A percentile compares a stretch with the other conserved stretches of the same genome.
Evolutionary conservation across 768 basidiomycete species (phyloP).

Genomic region (Astraeus odoratus): DNA sequence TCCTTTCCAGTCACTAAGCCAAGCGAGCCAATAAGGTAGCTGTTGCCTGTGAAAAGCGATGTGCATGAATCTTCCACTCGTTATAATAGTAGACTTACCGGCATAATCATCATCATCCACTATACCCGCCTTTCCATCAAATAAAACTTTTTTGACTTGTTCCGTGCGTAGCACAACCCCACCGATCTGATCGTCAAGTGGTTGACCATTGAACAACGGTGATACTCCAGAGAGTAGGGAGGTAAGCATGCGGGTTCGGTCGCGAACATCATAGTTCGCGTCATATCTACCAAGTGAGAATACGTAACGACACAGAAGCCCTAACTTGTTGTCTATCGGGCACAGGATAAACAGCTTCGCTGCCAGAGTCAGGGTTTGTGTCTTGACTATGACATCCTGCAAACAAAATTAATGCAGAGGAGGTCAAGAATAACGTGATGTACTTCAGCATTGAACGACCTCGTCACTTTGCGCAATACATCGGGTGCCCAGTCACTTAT

Average conservation of each 20-base stretch:
- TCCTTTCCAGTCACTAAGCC: constrained; percentile 52
- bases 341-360: constrained; percentile 75
- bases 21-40: constrained; percentile 57
- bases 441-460: constrained; percentile 69
- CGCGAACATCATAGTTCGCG: constrained; percentile 81
- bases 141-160: constrained; percentile 73
- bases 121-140: constrained; percentile 61
- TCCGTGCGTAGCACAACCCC: constrained; percentile 78
- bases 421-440: background rate
- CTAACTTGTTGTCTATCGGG: constrained; percentile 43
- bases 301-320: constrained; percentile 61
- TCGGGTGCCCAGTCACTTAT: constrained; percentile 83
- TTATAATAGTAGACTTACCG: constrained; percentile 12
- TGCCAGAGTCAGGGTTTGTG: constrained; percentile 80
- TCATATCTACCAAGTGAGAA: constrained; percentile 87
- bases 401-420: background rate
- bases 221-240: constrained; percentile 57
- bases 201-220: constrained; percentile 30
- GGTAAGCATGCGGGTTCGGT: constrained; percentile 75
- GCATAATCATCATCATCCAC: constrained; percentile 32
- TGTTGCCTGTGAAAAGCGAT: constrained; percentile 25
- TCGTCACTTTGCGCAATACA: constrained; percentile 72
- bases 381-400: constrained; percentile 63
- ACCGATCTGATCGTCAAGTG: constrained; percentile 34
- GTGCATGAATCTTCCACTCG: background rate